These are phyloP conservation scores for Rehmannia glutinosa DNA, from an alignment of 257 asterid genomes.

Conservation along the genomic window DNA sequence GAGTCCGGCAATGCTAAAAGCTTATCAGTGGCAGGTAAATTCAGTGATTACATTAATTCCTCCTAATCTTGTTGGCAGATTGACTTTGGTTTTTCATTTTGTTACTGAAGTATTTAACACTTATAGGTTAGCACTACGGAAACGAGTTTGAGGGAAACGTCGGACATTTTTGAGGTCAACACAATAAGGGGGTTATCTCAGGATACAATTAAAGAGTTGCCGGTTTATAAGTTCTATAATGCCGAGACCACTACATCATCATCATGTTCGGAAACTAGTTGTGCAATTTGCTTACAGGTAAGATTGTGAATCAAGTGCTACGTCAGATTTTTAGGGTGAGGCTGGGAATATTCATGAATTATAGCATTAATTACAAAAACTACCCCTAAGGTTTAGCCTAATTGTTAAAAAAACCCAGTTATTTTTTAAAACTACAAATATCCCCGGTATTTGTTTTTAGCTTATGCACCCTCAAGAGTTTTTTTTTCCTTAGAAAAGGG, in stretches of 20 bases:
- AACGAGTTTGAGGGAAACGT: conserved; percentile 43
- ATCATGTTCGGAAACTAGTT: conserved; percentile 29
- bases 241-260: not conserved
- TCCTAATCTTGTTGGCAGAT: no score
- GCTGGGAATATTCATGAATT: no score
- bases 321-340: no score
- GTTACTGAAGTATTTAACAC: not conserved
- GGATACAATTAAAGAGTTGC: conserved; percentile 43
- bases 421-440: no score
- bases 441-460: no score
- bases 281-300: conserved; percentile 76
- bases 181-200: conserved; percentile 43
- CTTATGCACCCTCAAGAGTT: no score
- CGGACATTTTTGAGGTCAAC: conserved; percentile 60
- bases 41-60: not conserved
- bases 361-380: no score
- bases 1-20: conserved; percentile 70
- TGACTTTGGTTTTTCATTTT: no score
- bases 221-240: conserved; percentile 25
- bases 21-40: conserved; percentile 82
- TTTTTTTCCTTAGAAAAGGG: no score
- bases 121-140: conserved; percentile 56
- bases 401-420: no score
- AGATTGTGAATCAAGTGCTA: no score
- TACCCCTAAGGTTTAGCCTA: no score